Evolutionary conservation across 1,284 basidiomycete species (phyloP).

Genomic region (Ceratobasidium sp.): DNA sequence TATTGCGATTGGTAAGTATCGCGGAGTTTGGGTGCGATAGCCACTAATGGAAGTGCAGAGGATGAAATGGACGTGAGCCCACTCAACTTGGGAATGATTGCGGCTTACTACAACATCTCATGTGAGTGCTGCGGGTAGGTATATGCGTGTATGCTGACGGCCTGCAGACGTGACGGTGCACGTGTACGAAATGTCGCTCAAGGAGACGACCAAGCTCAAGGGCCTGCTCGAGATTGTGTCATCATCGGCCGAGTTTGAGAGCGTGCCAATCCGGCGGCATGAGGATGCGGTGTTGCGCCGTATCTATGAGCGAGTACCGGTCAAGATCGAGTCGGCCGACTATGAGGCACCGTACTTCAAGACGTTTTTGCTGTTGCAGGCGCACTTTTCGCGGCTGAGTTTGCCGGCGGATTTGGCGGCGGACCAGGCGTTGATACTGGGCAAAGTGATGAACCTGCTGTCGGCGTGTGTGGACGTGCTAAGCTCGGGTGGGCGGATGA

Average conservation of each 20-base stretch:
- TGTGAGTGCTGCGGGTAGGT: constrained; percentile 67
- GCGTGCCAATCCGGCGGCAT: constrained; percentile 90
- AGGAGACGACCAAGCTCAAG: constrained; percentile 97
- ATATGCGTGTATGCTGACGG: constrained; percentile 33
- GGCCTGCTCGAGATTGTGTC: constrained; percentile 95
- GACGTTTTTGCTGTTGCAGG: constrained; percentile 94
- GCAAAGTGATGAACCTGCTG: constrained; percentile 88
- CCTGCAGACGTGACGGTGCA: constrained; percentile 87
- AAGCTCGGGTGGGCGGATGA: constrained; percentile 94
- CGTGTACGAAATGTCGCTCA: constrained; percentile 94
- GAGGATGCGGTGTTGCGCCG: constrained; percentile 81
- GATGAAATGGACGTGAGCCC: constrained; percentile 93
- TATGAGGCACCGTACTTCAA: constrained; percentile 98
- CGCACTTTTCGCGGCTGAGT: constrained; percentile 92
- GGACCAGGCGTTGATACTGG: constrained; percentile 85
- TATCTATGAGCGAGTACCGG: constrained; percentile 96
- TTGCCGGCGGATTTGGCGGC: constrained; percentile 92
- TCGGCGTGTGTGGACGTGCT: constrained; percentile 97
- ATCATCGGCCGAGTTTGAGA: constrained; percentile 95
- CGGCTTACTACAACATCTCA: constrained; percentile 90
- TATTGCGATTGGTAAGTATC: constrained; percentile 80
- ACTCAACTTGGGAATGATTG: constrained; percentile 95
- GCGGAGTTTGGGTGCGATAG: constrained; percentile 31
- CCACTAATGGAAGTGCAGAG: constrained; percentile 58
- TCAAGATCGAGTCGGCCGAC: constrained; percentile 87